A percentile compares a stretch with the other conserved stretches of the same genome.
These are phyloP conservation scores for Chamaecyparis obtusa DNA, from an alignment of 75 land plant species.

Conservation along the genomic window DNA sequence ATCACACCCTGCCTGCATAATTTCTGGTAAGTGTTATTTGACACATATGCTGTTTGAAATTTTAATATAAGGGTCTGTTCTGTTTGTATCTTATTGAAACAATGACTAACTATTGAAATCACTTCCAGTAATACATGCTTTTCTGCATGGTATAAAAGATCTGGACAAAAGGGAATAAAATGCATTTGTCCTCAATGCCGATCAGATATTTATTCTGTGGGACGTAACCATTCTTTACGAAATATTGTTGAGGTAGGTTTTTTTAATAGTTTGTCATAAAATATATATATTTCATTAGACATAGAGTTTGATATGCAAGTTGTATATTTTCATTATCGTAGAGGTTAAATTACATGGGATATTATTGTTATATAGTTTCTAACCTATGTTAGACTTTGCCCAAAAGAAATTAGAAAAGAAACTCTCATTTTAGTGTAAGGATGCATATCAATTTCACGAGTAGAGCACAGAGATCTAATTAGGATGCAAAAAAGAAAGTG, in stretches of 20 bases:
- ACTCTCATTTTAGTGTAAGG: neutral
- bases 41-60: neutral
- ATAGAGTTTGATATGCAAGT: neutral
- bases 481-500: neutral
- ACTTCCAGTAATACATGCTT: constrained; percentile 65
- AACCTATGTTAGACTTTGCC: neutral
- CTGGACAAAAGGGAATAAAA: constrained; percentile 17
- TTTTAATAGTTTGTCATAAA: neutral
- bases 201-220: constrained; percentile 52
- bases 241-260: constrained; percentile 60
- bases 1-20: constrained; percentile 74
- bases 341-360: neutral
- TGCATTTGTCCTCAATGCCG: constrained; percentile 69
- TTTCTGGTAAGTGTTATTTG: constrained; percentile 46
- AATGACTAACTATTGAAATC: neutral
- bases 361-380: neutral
- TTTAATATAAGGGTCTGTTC: neutral
- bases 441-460: neutral
- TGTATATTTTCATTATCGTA: neutral
- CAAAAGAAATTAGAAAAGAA: neutral
- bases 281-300: neutral
- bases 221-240: constrained; percentile 66
- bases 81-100: constrained; percentile 7
- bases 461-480: neutral
- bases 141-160: constrained; percentile 63